Percentiles rank a stretch among this genome's conserved stretches.
Conservation (phyloP, 352 stramenopile species). For the Globisporangium nunn region DNA sequence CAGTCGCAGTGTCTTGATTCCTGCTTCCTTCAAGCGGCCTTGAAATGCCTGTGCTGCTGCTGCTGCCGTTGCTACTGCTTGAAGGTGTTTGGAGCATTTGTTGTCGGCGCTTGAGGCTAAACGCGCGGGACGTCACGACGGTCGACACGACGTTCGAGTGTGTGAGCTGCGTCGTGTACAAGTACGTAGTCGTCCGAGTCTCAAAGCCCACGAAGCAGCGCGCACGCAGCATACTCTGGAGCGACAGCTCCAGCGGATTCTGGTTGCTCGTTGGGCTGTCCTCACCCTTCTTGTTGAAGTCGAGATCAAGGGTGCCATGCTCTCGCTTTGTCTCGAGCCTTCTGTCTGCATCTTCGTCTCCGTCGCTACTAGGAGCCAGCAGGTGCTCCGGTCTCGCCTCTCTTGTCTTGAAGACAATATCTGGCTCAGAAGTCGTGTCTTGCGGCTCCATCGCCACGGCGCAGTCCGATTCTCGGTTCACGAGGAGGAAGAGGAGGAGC, state of each 20-base stretch:
- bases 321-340: not conserved
- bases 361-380: not conserved
- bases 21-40: not conserved
- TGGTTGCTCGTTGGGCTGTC: not conserved
- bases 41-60: slow-evolving; percentile 5
- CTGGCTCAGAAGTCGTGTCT: not conserved
- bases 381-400: too few relatives aligned
- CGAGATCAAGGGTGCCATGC: too few relatives aligned
- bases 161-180: slow-evolving; percentile 52
- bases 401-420: too few relatives aligned
- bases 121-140: slow-evolving; percentile 36
- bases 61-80: slow-evolving; percentile 1
- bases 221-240: slow-evolving; percentile 21
- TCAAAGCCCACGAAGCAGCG: slow-evolving; percentile 37
- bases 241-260: slow-evolving; percentile 21
- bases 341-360: not conserved
- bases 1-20: slow-evolving; percentile 21
- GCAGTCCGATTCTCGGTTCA: too few relatives aligned
- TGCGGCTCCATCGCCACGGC: slow-evolving; percentile 7
- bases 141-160: slow-evolving; percentile 62
- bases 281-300: not conserved
- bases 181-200: slow-evolving; percentile 23
- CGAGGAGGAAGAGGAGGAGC: too few relatives aligned
- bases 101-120: slow-evolving; percentile 15
- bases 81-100: slow-evolving; percentile 1